Evolutionary conservation across 495 filamentous ascomycete genomes (phyloP).

Genomic region (Aspergillus carlsbadensis): DNA sequence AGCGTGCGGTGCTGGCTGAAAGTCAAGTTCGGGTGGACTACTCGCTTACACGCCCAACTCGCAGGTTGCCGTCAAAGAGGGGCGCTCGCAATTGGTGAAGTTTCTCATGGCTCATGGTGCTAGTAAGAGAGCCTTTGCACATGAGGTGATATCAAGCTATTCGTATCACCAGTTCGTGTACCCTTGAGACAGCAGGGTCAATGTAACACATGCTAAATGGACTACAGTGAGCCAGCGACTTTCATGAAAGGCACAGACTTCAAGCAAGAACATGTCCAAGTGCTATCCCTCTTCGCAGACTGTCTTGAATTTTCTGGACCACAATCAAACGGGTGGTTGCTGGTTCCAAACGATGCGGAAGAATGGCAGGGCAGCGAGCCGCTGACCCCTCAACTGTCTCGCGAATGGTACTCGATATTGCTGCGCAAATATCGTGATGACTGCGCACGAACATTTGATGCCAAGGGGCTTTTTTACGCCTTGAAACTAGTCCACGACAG

Average conservation of each 20-base stretch:
- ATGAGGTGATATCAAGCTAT: background rate
- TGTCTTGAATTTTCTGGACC: slow-evolving; percentile 1
- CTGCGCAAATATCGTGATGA: background rate
- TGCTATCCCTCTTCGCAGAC: background rate
- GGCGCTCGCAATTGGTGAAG: background rate
- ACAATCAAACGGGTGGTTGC: background rate
- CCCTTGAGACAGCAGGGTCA: background rate
- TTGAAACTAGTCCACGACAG: background rate
- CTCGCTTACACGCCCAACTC: too few relatives aligned
- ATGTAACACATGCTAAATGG: too few relatives aligned
- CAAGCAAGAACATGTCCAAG: background rate
- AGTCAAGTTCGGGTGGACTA: too few relatives aligned
- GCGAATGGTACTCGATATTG: background rate
- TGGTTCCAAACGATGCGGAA: background rate
- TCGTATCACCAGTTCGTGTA: background rate
- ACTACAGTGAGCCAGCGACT: background rate
- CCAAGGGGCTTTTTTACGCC: background rate
- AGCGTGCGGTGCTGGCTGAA: background rate
- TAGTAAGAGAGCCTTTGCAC: background rate
- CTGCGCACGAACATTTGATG: background rate
- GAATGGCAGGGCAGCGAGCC: background rate
- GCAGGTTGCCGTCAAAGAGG: background rate
- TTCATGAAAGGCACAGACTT: background rate
- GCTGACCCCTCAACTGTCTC: background rate
- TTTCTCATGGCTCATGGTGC: background rate